Conservation (phyloP, 2,329 filamentous ascomycete genomes). For the Triangularia setosa region DNA sequence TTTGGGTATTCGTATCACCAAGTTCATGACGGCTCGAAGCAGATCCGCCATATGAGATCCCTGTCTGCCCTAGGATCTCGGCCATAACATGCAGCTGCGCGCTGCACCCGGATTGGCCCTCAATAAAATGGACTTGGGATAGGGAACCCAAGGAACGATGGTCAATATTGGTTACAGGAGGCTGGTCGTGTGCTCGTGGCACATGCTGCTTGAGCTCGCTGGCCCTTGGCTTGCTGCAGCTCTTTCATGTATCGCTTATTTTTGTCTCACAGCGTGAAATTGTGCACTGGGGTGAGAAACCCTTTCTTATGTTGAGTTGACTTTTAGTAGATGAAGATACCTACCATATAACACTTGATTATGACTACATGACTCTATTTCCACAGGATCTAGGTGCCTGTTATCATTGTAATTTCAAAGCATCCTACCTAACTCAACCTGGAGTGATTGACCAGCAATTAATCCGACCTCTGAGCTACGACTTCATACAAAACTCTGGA, state of each 20-base stretch:
- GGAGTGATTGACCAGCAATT: too few species aligned
- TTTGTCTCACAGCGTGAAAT: neutral
- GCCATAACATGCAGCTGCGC: conserved; percentile 21
- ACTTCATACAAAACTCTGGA: neutral
- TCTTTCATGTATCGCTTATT: neutral
- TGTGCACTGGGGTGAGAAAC: neutral
- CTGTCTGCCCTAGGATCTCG: conserved; percentile 23
- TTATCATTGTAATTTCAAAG: too few species aligned
- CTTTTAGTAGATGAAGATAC: too few species aligned
- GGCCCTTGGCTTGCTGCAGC: neutral
- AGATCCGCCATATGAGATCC: conserved; percentile 36
- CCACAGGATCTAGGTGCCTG: too few species aligned
- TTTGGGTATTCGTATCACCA: conserved; percentile 39
- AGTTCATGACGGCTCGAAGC: conserved; percentile 43
- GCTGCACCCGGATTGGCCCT: conserved; percentile 27
- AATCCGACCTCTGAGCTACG: neutral
- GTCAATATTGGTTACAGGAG: neutral
- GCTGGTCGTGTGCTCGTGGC: conserved; percentile 22
- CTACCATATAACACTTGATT: neutral
- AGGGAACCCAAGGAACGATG: neutral
- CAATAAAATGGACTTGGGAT: conserved; percentile 12
- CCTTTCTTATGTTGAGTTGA: neutral
- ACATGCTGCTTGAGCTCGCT: conserved; percentile 21
- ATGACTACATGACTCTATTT: too few species aligned
- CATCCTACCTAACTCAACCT: too few species aligned